Evolutionary conservation across 1,284 basidiomycete species (phyloP).

Genomic region (Mycosarcoma mackinlayi): DNA sequence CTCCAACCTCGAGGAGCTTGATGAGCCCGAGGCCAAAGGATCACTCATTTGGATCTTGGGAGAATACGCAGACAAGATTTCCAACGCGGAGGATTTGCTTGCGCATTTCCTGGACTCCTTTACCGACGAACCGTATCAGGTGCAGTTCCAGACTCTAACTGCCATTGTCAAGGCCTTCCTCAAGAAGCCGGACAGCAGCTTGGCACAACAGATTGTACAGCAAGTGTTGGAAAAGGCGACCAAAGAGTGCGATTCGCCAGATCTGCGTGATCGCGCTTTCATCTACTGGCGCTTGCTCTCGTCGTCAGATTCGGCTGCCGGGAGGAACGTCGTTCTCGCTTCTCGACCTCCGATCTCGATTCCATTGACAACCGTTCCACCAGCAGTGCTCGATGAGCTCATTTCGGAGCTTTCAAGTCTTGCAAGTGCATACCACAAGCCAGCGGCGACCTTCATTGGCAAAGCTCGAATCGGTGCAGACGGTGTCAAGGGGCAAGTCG

Average conservation of each 20-base stretch:
- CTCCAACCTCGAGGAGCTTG: slow-evolving; percentile 92
- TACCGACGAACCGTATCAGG: slow-evolving; percentile 90
- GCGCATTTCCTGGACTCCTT: slow-evolving; percentile 91
- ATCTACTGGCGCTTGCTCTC: slow-evolving; percentile 95
- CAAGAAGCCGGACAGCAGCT: slow-evolving; percentile 87
- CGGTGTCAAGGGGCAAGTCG: slow-evolving; percentile 32
- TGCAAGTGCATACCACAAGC: slow-evolving; percentile 95
- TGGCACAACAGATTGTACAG: slow-evolving; percentile 83
- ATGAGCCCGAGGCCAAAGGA: slow-evolving; percentile 97
- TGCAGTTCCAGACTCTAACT: slow-evolving; percentile 93
- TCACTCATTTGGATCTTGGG: slow-evolving; percentile 99
- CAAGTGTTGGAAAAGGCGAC: slow-evolving; percentile 91
- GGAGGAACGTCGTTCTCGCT: slow-evolving; percentile 90
- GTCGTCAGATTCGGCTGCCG: slow-evolving; percentile 85
- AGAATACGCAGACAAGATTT: slow-evolving; percentile 95
- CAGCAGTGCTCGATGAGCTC: slow-evolving; percentile 91
- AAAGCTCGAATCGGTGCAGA: slow-evolving; percentile 66
- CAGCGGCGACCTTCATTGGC: slow-evolving; percentile 73
- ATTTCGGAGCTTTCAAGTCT: slow-evolving; percentile 76
- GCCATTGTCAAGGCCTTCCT: slow-evolving; percentile 97
- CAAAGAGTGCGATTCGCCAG: slow-evolving; percentile 95
- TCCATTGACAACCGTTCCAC: slow-evolving; percentile 87
- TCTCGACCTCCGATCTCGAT: slow-evolving; percentile 91
- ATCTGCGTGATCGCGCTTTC: slow-evolving; percentile 94
- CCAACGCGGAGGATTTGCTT: slow-evolving; percentile 92